Base-by-base conservation (phyloP, 1,139 yeast species). In the Yamadazyma atmosphaerica region DNA sequence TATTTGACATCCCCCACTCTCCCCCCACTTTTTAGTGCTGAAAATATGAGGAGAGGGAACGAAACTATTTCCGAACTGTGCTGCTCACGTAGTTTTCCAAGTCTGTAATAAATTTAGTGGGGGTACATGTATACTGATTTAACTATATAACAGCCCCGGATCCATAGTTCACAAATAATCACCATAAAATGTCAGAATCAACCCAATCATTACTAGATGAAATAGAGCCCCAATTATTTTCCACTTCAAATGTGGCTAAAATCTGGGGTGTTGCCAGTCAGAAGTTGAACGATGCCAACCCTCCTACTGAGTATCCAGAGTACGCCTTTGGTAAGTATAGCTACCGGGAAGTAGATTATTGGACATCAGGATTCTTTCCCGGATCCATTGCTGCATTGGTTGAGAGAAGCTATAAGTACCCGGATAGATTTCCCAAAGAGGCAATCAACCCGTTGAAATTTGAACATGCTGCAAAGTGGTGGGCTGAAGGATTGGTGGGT, bases 361-460 rank as follows among this genome's bases (percentile, higher is more conserved):
- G 61, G 61, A 57, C 61, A 1, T 38, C 55, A 9, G 61, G 61
- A 8, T 57, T 55, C 42, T 57, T 57, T 35, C 60, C 61, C 2
- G 61, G 61, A 1, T 46, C 54, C 4, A 35, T 57, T 2, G 52
- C 51, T 36, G 45, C 51, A 2, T 34, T 58, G 11, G 37, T 49
- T 10, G 63, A 58, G 40, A 45, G 63, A 21, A 31, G 37, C 6
- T 38, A 44, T 8, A 43, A 38, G 40, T 48, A 35, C 24, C 51
- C 51, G 7, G n/a, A 25, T 3, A 33, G 33, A 12, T 48, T 45
- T 36, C 38, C 42, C 8, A 34, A 37, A 4, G 39, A 38, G 17
- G n/a, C 7, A n/a, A 6, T 23, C n/a, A 9, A 23, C 12, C 26
- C 26, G 26, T 23, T 23, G n/a, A 47, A 54, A 37, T 34, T 57